These are phyloP conservation scores for Fusarium denticulatum DNA, from an alignment of 2,329 filamentous ascomycete species.

Conservation along the genomic window DNA sequence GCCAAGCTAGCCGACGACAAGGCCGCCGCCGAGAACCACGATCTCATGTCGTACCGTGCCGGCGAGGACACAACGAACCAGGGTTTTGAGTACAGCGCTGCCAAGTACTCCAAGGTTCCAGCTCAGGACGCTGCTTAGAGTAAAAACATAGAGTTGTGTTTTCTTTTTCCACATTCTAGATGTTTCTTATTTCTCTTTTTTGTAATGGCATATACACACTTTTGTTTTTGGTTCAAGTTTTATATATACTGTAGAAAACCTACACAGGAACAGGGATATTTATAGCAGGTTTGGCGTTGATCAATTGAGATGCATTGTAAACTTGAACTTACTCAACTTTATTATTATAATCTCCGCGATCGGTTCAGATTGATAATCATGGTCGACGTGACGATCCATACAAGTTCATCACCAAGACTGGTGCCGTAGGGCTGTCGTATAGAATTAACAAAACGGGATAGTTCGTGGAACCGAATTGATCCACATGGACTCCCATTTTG, in stretches of 20 bases:
- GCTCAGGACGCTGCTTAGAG: conserved; percentile 18
- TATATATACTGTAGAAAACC: conserved; percentile 15
- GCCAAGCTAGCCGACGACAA: conserved; percentile 57
- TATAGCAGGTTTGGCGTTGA: conserved; percentile 33
- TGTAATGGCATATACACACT: conserved; percentile 21
- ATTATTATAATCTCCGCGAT: neutral
- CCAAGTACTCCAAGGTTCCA: conserved; percentile 22
- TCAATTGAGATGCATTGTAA: conserved; percentile 20
- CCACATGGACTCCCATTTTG: neutral
- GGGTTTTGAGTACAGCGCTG: conserved; percentile 42
- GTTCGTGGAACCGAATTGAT: neutral
- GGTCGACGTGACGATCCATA: neutral
- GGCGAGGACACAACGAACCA: conserved; percentile 40
- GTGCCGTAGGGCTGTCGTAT: conserved; percentile 2
- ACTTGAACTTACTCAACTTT: neutral
- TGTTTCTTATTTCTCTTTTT: conserved; percentile 20
- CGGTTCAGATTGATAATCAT: neutral
- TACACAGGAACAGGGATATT: conserved; percentile 15
- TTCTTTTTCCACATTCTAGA: neutral
- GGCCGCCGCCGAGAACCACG: conserved; percentile 59
- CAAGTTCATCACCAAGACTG: neutral
- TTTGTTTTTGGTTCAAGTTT: conserved; percentile 5
- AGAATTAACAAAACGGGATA: conserved; percentile 11
- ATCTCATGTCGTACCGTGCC: conserved; percentile 60
- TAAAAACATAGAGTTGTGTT: neutral